A percentile compares a stretch with the other conserved stretches of the same genome.
Evolutionary conservation across 2,329 filamentous ascomycete genomes (phyloP).

Genomic region (Neospermospora avenae): DNA sequence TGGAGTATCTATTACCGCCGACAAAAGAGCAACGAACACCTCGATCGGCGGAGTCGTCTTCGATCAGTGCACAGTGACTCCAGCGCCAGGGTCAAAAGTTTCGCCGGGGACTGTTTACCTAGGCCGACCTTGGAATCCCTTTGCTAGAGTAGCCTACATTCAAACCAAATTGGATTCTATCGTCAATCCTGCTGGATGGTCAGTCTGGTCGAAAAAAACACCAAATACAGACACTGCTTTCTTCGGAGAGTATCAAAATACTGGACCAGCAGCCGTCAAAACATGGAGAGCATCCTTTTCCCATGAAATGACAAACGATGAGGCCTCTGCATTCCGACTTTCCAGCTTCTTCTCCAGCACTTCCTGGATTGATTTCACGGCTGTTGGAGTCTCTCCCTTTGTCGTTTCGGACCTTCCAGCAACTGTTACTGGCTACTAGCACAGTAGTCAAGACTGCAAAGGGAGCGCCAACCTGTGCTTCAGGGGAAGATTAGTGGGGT

Average conservation of each 20-base stretch:
- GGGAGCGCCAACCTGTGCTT: slow-evolving; percentile 1
- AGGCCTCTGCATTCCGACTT: slow-evolving; percentile 40
- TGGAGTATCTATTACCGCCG: slow-evolving; percentile 7
- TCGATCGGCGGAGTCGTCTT: slow-evolving; percentile 9
- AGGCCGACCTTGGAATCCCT: slow-evolving; percentile 7
- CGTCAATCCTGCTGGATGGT: slow-evolving; percentile 6
- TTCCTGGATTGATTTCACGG: slow-evolving; percentile 42
- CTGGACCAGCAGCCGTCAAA: slow-evolving; percentile 45
- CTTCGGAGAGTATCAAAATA: slow-evolving; percentile 51
- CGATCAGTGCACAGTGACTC: slow-evolving; percentile 10
- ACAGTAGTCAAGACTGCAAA: background rate
- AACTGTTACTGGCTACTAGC: slow-evolving; percentile 10
- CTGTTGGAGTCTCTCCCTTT: slow-evolving; percentile 39
- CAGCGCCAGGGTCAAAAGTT: slow-evolving; percentile 4
- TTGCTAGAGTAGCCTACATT: slow-evolving; percentile 8
- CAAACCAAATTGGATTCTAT: slow-evolving; percentile 8
- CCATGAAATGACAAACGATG: slow-evolving; percentile 36
- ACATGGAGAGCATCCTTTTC: slow-evolving; percentile 39
- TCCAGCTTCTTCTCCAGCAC: slow-evolving; percentile 40
- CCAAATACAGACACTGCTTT: slow-evolving; percentile 44
- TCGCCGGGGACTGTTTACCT: background rate
- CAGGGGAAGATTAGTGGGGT: background rate
- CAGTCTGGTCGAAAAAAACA: slow-evolving; percentile 25
- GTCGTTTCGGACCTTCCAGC: slow-evolving; percentile 26
- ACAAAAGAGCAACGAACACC: slow-evolving; percentile 5